phyloP scores from a whole-genome alignment of 139 green algal genomes.

The Haematococcus sp. region DNA sequence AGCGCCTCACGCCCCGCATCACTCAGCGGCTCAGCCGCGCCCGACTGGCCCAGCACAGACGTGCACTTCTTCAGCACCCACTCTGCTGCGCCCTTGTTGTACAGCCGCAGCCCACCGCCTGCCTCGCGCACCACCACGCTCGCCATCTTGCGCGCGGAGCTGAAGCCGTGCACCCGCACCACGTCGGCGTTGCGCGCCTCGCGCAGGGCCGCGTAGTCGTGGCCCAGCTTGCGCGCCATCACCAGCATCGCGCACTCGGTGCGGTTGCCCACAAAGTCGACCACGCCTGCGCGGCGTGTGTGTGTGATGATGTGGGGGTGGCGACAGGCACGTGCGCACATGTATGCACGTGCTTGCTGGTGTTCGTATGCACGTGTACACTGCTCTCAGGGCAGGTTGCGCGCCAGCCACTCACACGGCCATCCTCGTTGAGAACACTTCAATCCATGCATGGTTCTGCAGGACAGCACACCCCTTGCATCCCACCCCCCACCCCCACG shows the following conservation, averaged over 20 bases:
- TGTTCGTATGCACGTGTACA: no score
- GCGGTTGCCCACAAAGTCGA: constrained; percentile 88
- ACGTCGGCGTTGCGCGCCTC: constrained; percentile 24
- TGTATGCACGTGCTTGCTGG: no score
- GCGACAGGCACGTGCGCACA: no score
- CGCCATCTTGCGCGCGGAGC: constrained; percentile 85
- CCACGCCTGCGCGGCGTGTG: no score
- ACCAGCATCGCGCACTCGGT: constrained; percentile 94
- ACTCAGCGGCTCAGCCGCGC: constrained; percentile 47
- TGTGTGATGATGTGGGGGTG: no score
- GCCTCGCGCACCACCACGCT: constrained; percentile 59
- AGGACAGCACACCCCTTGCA: no score
- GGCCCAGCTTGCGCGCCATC: constrained; percentile 69
- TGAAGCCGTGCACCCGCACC: constrained; percentile 82
- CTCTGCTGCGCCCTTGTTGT: constrained; percentile 95
- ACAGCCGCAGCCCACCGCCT: constrained; percentile 61
- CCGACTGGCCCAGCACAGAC: constrained; percentile 45
- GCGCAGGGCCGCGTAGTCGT: constrained; percentile 55
- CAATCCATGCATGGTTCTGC: no score
- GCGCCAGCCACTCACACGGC: no score
- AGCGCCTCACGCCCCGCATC: constrained; percentile 47
- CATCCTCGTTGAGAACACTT: no score
- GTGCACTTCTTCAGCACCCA: constrained; percentile 74
- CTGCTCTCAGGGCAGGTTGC: no score
- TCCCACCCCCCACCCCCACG: no score